Percentiles rank a stretch among this genome's conserved stretches.
Evolutionary conservation across 1,284 basidiomycete genomes (phyloP).

Genomic region (Puccinia hordei): DNA sequence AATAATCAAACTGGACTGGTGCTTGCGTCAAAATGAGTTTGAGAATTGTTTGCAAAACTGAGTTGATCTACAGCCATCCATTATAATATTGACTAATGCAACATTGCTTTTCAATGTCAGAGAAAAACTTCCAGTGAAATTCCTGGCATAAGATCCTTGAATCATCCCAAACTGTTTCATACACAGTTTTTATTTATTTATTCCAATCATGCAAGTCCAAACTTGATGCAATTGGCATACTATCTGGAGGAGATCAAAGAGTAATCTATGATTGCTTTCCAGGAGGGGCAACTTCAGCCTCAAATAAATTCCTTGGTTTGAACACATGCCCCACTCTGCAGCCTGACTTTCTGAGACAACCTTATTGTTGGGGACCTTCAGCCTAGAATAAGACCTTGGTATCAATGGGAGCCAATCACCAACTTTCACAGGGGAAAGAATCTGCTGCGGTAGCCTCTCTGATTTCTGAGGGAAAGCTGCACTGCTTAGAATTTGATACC

Average conservation of each 20-base stretch:
- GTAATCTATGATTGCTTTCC: conserved; percentile 53
- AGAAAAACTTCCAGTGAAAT: not conserved
- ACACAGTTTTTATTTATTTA: conserved; percentile 62
- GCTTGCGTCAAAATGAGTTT: too few species aligned
- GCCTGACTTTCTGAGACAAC: conserved; percentile 59
- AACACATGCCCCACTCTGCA: conserved; percentile 63
- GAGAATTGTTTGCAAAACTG: too few species aligned
- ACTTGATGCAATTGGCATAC: conserved; percentile 59
- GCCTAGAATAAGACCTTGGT: conserved; percentile 53
- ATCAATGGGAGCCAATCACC: conserved; percentile 58
- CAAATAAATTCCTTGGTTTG: conserved; percentile 63
- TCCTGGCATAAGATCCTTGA: not conserved
- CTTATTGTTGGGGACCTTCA: conserved; percentile 54
- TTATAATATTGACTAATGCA: not conserved
- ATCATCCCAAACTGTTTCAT: conserved; percentile 52
- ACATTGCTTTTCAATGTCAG: not conserved
- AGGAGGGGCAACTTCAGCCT: conserved; percentile 60
- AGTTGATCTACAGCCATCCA: too few species aligned
- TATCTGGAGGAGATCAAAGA: conserved; percentile 59
- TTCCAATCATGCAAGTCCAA: conserved; percentile 58
- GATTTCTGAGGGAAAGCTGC: conserved; percentile 61
- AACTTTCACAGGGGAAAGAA: conserved; percentile 61
- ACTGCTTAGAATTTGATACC: conserved; percentile 62
- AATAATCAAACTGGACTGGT: too few species aligned
- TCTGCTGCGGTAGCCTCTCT: conserved; percentile 51